Evolutionary conservation across 805 yeast genomes (phyloP), one percentile per base, ranked within the genome.

Genomic region (Teunomyces cretensis): DNA sequence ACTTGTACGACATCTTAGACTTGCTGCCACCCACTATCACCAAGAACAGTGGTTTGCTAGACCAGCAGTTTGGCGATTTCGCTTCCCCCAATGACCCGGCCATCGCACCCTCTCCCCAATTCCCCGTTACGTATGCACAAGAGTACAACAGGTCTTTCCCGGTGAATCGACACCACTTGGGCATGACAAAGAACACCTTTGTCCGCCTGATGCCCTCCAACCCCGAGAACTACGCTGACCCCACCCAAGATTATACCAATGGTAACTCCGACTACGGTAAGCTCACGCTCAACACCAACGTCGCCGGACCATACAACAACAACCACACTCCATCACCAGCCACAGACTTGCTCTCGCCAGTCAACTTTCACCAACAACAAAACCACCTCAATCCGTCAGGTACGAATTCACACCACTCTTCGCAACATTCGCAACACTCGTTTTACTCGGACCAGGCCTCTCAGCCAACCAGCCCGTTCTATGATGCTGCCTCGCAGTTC

Each of bases 391-490:
- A 26, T 16, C 24, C 16, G 17, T 16, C 56, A 33, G 44, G 51
- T 41, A 15, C 50, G 44, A 43, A 45, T 41, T 39, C 57, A 22
- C 43, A 53, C 17, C 51, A 48, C 39, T 39, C 27, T 26, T 38
- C 44, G 35, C 46, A 47, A 33, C 44, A 46, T 36, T 49, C 59
- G 12, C 36, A 46, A 9, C 53, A 58, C 43, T 64, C 72, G 8
- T 39, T 61, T 9, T 65, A 66, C 48, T 65, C 73, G 5, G 76
- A 70, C 7, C 61, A 56, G 22, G 62, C 70, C 1, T 66, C 69
- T 50, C 62, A 62, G 39, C 71, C 73, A 2, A 64, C 61, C 15
- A 60, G 68, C 22, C 73, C 74, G 4, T 71, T 54, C 46, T 58
- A 60, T 19, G 74, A 68, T 42, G 73, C 72, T 0, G 52, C 58